phyloP scores from a whole-genome alignment of 176 grass and related monocot species.

The Eremochloa ophiuroides region DNA sequence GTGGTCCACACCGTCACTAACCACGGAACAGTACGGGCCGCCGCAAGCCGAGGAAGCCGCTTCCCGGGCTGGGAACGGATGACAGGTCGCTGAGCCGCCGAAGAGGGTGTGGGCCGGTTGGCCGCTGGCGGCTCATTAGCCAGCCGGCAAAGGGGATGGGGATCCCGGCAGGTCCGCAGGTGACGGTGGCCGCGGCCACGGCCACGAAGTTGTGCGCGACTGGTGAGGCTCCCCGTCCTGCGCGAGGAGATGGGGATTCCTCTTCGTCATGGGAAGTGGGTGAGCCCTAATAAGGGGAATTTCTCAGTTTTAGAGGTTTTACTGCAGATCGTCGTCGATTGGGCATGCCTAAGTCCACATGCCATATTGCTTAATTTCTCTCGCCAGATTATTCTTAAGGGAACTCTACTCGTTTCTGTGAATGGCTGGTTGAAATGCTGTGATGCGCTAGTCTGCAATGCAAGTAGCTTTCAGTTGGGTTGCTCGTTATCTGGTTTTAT shows the following conservation, averaged over 20 bases:
- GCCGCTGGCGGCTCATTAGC: neutral
- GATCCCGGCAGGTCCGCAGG: no score
- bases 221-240: neutral
- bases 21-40: neutral
- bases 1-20: neutral
- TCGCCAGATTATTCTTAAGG: neutral
- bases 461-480: neutral
- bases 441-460: neutral
- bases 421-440: no score
- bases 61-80: neutral
- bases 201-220: neutral
- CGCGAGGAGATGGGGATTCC: neutral
- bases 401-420: no score
- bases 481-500: neutral
- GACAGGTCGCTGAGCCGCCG: no score
- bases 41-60: neutral
- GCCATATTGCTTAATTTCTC: neutral
- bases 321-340: neutral
- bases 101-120: neutral
- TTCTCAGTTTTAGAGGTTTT: neutral
- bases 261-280: neutral
- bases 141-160: no score
- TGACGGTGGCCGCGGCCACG: no score
- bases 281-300: neutral
- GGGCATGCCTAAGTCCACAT: neutral